Evolutionary conservation across 352 stramenopile species (phyloP), one percentile per base, ranked within the genome.

Genomic region (Phytophthora aleatoria): DNA sequence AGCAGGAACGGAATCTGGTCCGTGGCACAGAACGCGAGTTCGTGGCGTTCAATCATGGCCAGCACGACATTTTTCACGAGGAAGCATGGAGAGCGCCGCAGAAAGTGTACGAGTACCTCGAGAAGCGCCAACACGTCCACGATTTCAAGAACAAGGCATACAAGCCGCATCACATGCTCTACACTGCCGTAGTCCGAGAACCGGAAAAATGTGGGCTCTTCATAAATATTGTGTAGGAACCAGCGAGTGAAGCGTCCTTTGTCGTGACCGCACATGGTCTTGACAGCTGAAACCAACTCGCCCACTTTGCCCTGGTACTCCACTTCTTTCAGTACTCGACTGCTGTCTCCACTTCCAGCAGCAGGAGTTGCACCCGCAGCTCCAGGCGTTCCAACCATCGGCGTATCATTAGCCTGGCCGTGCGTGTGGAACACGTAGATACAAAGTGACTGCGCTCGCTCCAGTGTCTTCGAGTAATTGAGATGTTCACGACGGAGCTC

Each of bases 371-470:
- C 54, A 41, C 48, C 49, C 1, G 48, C 24, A 28, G 61, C 24
- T 52, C 57, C 57, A 53, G 71, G 71, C 15, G 71, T 78, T 13
- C 66, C 64, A 58, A 75, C 62, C 42, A 39, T 60, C 12, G 62
- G 54, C 1, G 59, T 39, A 30, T 91, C 82, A 38, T 88, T 88
- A 20, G 65, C 74, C 44, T 92, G 79, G 9, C 83, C 84, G 52
- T 94, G 86, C 1, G 86, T 92, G 56, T 94, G 86, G 61, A 96
- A 96, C 3, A 96, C 85, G 39, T 92, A 91, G 30, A 92, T 73
- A 52, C 84, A 91, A 27, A 96, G 68, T 15, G 83, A 87, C 60
- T 94, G 85, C 2, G 85, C 87, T 15, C 87, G 80, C 59, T 96
- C 87, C 3, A 96, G 78, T 9, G 87, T 92, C 54, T 92, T 92